phyloP scores from a whole-genome alignment of 169 alveolate species.

The Eimeria necatrix region DNA sequence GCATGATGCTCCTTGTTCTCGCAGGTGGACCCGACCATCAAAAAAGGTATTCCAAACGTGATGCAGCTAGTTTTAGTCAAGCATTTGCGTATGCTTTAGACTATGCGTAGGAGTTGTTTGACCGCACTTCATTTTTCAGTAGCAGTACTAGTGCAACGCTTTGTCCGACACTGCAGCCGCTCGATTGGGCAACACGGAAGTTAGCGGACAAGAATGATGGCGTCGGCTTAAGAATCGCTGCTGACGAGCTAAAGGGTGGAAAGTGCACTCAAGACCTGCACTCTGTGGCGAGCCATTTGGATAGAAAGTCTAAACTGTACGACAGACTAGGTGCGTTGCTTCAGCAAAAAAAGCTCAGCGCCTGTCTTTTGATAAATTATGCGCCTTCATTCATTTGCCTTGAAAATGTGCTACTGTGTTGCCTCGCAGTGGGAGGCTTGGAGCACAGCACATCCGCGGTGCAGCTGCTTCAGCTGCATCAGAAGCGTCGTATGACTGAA shows the following conservation, averaged over 20 bases:
- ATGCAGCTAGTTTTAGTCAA: no score
- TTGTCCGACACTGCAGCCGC: slow-evolving; percentile 10
- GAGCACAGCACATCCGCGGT: slow-evolving; percentile 28
- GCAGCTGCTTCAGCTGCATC: slow-evolving; percentile 57
- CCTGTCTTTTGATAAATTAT: background rate
- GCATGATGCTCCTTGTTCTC: slow-evolving; percentile 65
- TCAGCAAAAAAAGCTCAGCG: background rate
- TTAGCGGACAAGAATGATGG: slow-evolving; percentile 70
- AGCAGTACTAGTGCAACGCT: no score
- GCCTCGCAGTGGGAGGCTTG: slow-evolving; percentile 55
- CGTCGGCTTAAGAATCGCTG: slow-evolving; percentile 59
- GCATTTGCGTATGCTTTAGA: no score
- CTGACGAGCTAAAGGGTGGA: slow-evolving; percentile 5
- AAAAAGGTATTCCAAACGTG: background rate
- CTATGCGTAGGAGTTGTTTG: no score
- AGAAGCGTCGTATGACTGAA: slow-evolving; percentile 59
- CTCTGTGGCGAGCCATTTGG: slow-evolving; percentile 18
- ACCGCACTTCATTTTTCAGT: no score
- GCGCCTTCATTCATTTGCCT: no score
- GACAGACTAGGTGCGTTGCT: slow-evolving; percentile 34
- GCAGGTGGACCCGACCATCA: slow-evolving; percentile 73
- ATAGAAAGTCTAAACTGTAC: slow-evolving; percentile 50
- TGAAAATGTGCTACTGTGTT: background rate
- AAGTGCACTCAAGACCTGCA: background rate
- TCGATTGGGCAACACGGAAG: slow-evolving; percentile 66